Evolutionary conservation across 441 rosid species (phyloP).

Genomic region (Pelargonium fulgidum): DNA sequence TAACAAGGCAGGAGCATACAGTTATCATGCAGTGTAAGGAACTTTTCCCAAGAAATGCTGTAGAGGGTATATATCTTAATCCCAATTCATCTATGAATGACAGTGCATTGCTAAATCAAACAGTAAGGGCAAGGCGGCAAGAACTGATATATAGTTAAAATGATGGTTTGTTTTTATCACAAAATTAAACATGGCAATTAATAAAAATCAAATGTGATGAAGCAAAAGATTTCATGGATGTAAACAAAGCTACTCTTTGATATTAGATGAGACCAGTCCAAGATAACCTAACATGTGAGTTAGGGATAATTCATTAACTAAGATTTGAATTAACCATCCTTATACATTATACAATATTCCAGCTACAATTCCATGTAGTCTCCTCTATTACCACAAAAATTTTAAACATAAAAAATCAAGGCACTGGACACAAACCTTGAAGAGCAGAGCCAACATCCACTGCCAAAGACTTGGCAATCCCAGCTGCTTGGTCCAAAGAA

Average conservation of each 20-base stretch:
- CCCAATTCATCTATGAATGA: background rate
- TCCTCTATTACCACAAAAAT: background rate
- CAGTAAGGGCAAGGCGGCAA: background rate
- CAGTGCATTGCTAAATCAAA: background rate
- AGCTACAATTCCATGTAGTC: conserved; percentile 2
- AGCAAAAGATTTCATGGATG: no score
- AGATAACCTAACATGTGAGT: background rate
- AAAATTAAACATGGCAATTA: no score
- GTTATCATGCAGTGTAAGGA: background rate
- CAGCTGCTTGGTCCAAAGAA: conserved; percentile 54
- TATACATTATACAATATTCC: background rate
- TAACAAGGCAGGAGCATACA: background rate
- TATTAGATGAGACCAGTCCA: background rate
- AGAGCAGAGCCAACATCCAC: conserved; percentile 57
- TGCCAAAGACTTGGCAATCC: conserved; percentile 57
- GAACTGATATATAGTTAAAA: background rate
- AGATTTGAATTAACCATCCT: background rate
- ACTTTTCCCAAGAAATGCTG: no score
- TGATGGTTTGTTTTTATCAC: no score
- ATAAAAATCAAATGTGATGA: no score
- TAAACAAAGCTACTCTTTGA: no score
- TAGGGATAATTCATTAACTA: background rate
- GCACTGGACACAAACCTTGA: conserved; percentile 42
- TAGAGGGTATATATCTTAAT: no score
- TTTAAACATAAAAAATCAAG: background rate